phyloP scores from a whole-genome alignment of 176 grass and related monocot species.

The barley (Hordeum vulgare) region MorexV3_pseudomolecules_assembly NC_058521.1:508823608-508824107 shows the following conservation, averaged over 20 bases:
- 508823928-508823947: background rate
- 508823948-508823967: too few relatives aligned
- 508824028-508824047: too few relatives aligned
- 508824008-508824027: background rate
- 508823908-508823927: background rate
- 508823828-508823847: background rate
- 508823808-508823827: background rate
- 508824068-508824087: too few relatives aligned
- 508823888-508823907: background rate
- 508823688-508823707: conserved; percentile 1
- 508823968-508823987: too few relatives aligned
- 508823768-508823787: background rate
- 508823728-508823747: background rate
- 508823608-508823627: background rate
- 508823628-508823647: conserved; percentile 1
- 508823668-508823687: background rate
- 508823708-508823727: conserved; percentile 16
- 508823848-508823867: background rate
- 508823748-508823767: conserved; percentile 18
- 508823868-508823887: too few relatives aligned
- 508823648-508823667: conserved; percentile 7
- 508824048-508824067: too few relatives aligned
- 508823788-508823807: background rate
- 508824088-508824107: too few relatives aligned
- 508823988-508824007: too few relatives aligned